Percentiles rank a stretch among this genome's conserved stretches.
Conservation (phyloP, 257 asterid genomes). For the Forsythia suspensa region DNA sequence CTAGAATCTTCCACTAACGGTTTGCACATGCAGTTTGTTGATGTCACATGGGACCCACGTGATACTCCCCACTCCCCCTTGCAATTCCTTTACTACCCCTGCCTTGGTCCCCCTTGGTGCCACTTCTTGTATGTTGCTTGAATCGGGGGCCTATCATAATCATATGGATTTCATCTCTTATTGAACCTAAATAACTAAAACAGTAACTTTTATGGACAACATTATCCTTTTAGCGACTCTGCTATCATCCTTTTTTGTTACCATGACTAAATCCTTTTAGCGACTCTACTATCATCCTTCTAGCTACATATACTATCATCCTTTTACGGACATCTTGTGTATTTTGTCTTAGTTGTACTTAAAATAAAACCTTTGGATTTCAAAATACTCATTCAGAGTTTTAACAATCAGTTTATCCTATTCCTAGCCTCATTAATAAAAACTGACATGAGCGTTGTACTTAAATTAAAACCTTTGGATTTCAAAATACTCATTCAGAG, state of each 20-base stretch:
- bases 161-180: not conserved
- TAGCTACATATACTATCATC: too few species aligned
- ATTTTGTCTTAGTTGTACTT: not conserved
- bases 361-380: not conserved
- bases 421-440: not conserved
- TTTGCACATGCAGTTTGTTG: too few species aligned
- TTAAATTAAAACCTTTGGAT: not conserved
- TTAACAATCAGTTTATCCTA: not conserved
- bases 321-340: not conserved
- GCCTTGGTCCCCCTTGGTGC: too few species aligned
- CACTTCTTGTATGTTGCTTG: too few species aligned
- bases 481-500: not conserved
- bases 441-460: not conserved
- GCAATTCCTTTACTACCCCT: too few species aligned
- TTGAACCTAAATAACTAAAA: not conserved
- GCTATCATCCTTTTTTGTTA: not conserved
- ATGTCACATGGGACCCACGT: too few species aligned
- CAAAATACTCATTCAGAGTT: not conserved
- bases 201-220: not conserved
- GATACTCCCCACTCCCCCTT: too few species aligned
- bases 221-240: not conserved
- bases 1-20: too few species aligned
- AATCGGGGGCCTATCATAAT: too few species aligned
- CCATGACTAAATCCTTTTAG: too few species aligned
- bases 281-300: too few species aligned